A percentile compares a stretch with the other conserved stretches of the same genome.
Conservation (phyloP, 208 protist genomes). For the Leptomonas pyrrhocoris region DNA sequence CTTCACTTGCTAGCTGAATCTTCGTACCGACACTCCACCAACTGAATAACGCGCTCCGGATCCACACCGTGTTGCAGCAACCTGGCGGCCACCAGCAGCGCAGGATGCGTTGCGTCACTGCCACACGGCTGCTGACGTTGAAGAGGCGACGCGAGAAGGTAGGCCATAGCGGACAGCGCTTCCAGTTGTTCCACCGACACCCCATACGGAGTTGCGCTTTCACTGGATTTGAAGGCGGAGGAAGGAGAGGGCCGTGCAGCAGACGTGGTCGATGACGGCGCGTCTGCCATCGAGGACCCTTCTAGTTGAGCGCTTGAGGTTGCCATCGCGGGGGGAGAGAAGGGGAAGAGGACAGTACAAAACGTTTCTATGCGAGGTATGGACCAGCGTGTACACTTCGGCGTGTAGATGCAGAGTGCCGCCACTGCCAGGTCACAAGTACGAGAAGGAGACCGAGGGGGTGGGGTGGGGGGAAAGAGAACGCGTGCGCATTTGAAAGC, state of each 20-base stretch:
- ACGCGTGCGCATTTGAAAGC: too few species aligned
- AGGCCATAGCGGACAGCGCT: conserved; percentile 63
- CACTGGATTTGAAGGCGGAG: neutral
- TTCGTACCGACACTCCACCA: conserved; percentile 46
- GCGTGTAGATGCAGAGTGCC: too few species aligned
- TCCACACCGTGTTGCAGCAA: conserved; percentile 68
- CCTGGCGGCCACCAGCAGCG: conserved; percentile 36
- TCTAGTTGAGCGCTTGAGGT: neutral
- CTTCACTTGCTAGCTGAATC: neutral
- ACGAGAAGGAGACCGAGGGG: too few species aligned
- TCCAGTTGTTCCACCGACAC: conserved; percentile 42
- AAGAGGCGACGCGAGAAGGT: conserved; percentile 68
- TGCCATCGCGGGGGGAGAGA: neutral
- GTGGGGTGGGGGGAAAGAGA: too few species aligned
- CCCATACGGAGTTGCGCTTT: conserved; percentile 13
- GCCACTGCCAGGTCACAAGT: too few species aligned
- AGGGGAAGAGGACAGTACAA: too few species aligned
- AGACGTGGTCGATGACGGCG: neutral
- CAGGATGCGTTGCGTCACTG: conserved; percentile 23
- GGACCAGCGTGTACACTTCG: too few species aligned
- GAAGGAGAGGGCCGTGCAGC: neutral
- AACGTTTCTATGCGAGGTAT: too few species aligned
- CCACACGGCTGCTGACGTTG: conserved; percentile 51
- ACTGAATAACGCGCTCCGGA: conserved; percentile 59
- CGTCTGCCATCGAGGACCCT: conserved; percentile 10